A percentile compares a stretch with the other conserved stretches of the same genome.
phyloP scores from a whole-genome alignment of 1,139 yeast species.

The Yamadazyma dendronema region DNA sequence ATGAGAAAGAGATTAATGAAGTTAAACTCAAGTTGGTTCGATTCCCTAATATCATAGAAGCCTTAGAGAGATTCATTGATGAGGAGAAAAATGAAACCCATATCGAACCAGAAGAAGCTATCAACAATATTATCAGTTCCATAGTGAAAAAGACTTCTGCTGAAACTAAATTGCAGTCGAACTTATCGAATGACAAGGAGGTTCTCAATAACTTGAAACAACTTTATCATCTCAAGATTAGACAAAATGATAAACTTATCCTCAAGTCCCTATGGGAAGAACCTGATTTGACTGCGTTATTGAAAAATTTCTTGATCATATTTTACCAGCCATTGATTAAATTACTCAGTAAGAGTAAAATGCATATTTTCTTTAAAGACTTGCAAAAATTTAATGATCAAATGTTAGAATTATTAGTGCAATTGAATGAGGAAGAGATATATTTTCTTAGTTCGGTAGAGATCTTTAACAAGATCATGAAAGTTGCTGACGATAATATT shows the following conservation, averaged over 20 bases:
- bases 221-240: conserved; percentile 60
- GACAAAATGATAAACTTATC: conserved; percentile 72
- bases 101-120: conserved; percentile 10
- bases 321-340: conserved; percentile 83
- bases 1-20: conserved; percentile 52
- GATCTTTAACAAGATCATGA: conserved; percentile 65
- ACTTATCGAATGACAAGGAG: conserved; percentile 1
- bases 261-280: conserved; percentile 82
- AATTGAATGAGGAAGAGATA: conserved; percentile 47
- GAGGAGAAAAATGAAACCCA: conserved; percentile 9
- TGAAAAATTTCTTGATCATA: conserved; percentile 70
- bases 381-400: conserved; percentile 75
- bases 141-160: not conserved
- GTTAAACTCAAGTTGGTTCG: conserved; percentile 29
- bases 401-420: conserved; percentile 50
- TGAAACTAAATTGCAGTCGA: conserved; percentile 1
- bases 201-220: conserved; percentile 54
- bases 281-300: conserved; percentile 67
- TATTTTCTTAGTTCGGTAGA: conserved; percentile 43
- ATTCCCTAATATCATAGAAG: conserved; percentile 22
- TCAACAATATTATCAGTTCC: conserved; percentile 5
- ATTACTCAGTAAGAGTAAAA: conserved; percentile 71
- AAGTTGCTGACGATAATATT: conserved; percentile 67
- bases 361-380: conserved; percentile 72
- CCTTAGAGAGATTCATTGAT: conserved; percentile 21